Percentiles rank a stretch among this genome's conserved stretches.
These are phyloP conservation scores for Tausonia pullulans DNA, from an alignment of 1,284 basidiomycete species.

Conservation along the genomic window DNA sequence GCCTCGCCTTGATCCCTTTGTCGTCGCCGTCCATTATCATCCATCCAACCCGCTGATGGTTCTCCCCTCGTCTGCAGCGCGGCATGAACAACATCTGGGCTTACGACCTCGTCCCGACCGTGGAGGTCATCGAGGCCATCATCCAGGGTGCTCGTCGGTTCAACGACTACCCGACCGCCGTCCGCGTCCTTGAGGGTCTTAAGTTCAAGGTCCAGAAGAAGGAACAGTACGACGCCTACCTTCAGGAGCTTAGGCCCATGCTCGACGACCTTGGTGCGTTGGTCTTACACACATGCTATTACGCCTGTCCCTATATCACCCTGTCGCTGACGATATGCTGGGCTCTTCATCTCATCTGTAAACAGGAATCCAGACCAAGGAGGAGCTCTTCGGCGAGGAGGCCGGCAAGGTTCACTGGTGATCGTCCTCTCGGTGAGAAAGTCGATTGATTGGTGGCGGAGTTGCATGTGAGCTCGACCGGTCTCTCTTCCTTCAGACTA, in stretches of 20 bases:
- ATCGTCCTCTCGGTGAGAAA: too few species aligned
- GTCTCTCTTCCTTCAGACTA: too few species aligned
- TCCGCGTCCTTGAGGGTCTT: slow-evolving; percentile 85
- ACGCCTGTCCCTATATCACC: not conserved
- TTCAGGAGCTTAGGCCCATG: slow-evolving; percentile 73
- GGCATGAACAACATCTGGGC: slow-evolving; percentile 99
- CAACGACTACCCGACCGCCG: slow-evolving; percentile 93
- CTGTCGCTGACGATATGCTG: too few species aligned
- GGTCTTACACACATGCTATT: not conserved
- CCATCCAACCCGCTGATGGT: slow-evolving; percentile 27
- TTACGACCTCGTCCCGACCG: slow-evolving; percentile 90
- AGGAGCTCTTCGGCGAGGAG: too few species aligned
- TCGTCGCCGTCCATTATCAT: too few species aligned
- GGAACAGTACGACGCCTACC: slow-evolving; percentile 78
- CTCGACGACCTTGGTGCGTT: slow-evolving; percentile 79
- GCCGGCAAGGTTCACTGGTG: too few species aligned
- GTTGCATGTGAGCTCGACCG: too few species aligned
- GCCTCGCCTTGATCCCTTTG: too few species aligned
- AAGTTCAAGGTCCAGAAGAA: slow-evolving; percentile 93
- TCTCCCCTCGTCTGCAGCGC: slow-evolving; percentile 94
- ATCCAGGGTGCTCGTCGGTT: slow-evolving; percentile 81
- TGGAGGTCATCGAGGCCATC: slow-evolving; percentile 79
- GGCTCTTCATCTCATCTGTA: too few species aligned
- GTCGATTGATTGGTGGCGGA: too few species aligned
- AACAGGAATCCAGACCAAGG: too few species aligned